Percentiles rank a stretch among this genome's conserved stretches.
Evolutionary conservation across 2,329 filamentous ascomycete genomes (phyloP).

Genomic region (Hymenoscyphus albidus): DNA sequence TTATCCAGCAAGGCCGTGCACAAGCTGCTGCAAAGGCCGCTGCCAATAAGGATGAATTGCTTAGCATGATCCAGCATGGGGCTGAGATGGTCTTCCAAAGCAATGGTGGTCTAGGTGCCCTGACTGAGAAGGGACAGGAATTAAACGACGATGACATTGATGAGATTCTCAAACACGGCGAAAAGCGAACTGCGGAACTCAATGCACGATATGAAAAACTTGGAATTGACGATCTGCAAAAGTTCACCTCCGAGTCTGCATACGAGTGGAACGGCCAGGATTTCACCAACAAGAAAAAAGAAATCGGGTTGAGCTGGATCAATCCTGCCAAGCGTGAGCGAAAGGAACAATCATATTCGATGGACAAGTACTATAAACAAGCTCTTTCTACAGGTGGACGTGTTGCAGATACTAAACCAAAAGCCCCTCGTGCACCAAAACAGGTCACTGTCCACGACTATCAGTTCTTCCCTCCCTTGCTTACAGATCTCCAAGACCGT

Average conservation of each 20-base stretch:
- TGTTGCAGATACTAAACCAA: constrained; percentile 82
- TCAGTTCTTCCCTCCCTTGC: constrained; percentile 85
- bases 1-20: constrained; percentile 94
- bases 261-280: constrained; percentile 99
- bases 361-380: constrained; percentile 97
- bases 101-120: constrained; percentile 60
- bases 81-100: constrained; percentile 89
- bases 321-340: constrained; percentile 97
- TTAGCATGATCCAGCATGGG: constrained; percentile 98
- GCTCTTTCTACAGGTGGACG: constrained; percentile 76
- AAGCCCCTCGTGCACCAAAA: constrained; percentile 91
- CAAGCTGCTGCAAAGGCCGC: constrained; percentile 88
- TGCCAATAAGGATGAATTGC: constrained; percentile 90
- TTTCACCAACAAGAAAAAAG: constrained; percentile 87
- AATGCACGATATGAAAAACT: constrained; percentile 96
- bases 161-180: constrained; percentile 77
- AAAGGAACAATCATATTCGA: constrained; percentile 96
- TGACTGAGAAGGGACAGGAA: constrained; percentile 57
- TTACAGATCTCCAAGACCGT: constrained; percentile 88
- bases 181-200: constrained; percentile 82
- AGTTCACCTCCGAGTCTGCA: constrained; percentile 94
- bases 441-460: constrained; percentile 92
- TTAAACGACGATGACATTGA: constrained; percentile 90
- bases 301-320: constrained; percentile 93
- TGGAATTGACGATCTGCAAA: constrained; percentile 93